Percentiles rank a stretch among this genome's conserved stretches.
These are phyloP conservation scores for Plasmodium yoelii DNA, from an alignment of 169 alveolate species.

Conservation along the genomic window DNA sequence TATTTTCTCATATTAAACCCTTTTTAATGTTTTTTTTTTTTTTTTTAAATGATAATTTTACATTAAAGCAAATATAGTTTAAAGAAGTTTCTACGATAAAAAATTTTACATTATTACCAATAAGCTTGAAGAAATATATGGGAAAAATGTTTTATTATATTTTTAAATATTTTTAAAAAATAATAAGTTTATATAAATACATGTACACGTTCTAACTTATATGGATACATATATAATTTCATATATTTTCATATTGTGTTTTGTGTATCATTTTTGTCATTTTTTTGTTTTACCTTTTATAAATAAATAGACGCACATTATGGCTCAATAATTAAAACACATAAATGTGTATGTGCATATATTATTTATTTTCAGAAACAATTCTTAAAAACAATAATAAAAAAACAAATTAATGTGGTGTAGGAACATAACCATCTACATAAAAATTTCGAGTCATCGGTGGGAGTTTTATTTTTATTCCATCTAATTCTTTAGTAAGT, in stretches of 20 bases:
- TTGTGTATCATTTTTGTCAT: background rate
- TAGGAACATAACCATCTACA: conserved; percentile 96
- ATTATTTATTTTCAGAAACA: background rate
- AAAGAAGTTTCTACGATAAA: conserved; percentile 30
- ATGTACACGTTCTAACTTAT: background rate
- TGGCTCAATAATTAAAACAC: background rate
- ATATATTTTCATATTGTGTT: no score
- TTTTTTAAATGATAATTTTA: conserved; percentile 6
- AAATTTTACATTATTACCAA: no score
- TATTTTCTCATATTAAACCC: background rate
- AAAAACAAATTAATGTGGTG: conserved; percentile 89
- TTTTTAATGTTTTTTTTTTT: background rate
- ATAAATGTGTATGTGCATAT: background rate
- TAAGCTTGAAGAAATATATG: background rate
- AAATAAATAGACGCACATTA: background rate
- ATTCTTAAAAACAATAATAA: conserved; percentile 16
- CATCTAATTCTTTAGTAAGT: conserved; percentile 88
- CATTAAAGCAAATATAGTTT: conserved; percentile 29
- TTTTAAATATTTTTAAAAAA: conserved; percentile 23
- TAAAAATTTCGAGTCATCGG: conserved; percentile 93
- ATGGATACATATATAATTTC: background rate
- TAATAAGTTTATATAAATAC: conserved; percentile 3
- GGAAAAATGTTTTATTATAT: conserved; percentile 1
- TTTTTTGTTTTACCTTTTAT: background rate
- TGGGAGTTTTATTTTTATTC: conserved; percentile 91